A percentile compares a stretch with the other conserved stretches of the same genome.
phyloP scores from a whole-genome alignment of 2,329 filamentous ascomycete genomes.

The Aspergillus neoniger region DNA sequence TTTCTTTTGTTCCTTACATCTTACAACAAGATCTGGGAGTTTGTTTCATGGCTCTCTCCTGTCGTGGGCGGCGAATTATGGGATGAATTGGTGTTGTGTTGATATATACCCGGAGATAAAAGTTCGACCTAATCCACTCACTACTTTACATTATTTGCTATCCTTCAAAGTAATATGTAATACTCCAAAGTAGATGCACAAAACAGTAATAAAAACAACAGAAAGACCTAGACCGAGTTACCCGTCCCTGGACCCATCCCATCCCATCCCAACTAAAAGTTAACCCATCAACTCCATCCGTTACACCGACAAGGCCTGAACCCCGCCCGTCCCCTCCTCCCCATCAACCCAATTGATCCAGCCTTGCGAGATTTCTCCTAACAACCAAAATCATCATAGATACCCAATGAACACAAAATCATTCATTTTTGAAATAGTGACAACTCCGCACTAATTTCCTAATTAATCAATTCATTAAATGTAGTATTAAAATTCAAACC shows the following conservation, averaged over 20 bases:
- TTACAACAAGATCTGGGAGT: background rate
- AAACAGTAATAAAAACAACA: background rate
- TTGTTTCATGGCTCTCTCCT: slow-evolving; percentile 2
- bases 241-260: background rate
- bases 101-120: slow-evolving; percentile 12
- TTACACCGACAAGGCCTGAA: background rate
- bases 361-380: background rate
- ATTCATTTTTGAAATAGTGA: no score
- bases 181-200: background rate
- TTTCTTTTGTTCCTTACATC: background rate
- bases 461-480: no score
- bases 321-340: background rate
- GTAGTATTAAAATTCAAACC: background rate
- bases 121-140: slow-evolving; percentile 9
- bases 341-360: background rate
- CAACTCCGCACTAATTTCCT: no score
- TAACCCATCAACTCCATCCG: background rate
- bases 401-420: background rate
- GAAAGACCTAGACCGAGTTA: background rate
- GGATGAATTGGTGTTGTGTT: slow-evolving; percentile 1
- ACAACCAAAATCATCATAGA: background rate
- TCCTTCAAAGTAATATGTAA: no score
- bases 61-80: slow-evolving; percentile 8
- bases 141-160: background rate
- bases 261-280: no score